Percentiles rank a stretch among this genome's conserved stretches.
Conservation (phyloP, 2,329 filamentous ascomycete species). For the Sclerotinia glacialis region DNA sequence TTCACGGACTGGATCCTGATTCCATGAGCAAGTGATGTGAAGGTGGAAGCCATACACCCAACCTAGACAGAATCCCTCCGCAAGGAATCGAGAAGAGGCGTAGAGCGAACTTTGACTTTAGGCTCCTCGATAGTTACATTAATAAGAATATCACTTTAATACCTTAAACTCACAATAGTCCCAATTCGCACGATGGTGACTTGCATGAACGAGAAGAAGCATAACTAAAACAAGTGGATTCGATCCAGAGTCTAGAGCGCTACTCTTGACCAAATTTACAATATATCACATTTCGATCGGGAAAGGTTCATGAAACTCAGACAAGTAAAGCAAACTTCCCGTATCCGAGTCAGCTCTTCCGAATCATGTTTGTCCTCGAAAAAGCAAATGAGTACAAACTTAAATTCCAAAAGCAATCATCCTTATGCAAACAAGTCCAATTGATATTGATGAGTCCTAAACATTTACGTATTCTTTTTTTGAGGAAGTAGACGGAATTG, state of each 20-base stretch:
- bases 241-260: slow-evolving; percentile 1
- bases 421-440: not conserved
- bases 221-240: not conserved
- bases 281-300: slow-evolving; percentile 17
- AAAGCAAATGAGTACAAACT: slow-evolving; percentile 12
- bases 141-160: slow-evolving; percentile 7
- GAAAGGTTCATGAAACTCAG: slow-evolving; percentile 7
- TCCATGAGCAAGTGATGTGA: slow-evolving; percentile 5
- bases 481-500: not conserved
- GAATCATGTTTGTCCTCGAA: slow-evolving; percentile 14
- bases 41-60: slow-evolving; percentile 17
- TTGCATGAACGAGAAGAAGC: not conserved
- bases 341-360: slow-evolving; percentile 7
- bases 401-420: slow-evolving; percentile 12
- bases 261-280: not conserved
- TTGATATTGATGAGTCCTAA: slow-evolving; percentile 8
- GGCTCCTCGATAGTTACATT: slow-evolving; percentile 1
- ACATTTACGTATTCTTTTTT: not conserved
- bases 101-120: slow-evolving; percentile 4
- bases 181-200: not conserved
- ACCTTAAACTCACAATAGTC: not conserved
- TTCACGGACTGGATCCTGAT: slow-evolving; percentile 16
- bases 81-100: slow-evolving; percentile 11
- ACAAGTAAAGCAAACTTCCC: slow-evolving; percentile 18
- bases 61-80: slow-evolving; percentile 14